Evolutionary conservation across 225 moss, liverwort and hornwort genomes (phyloP).

Genomic region (Polytrichum commune): DNA sequence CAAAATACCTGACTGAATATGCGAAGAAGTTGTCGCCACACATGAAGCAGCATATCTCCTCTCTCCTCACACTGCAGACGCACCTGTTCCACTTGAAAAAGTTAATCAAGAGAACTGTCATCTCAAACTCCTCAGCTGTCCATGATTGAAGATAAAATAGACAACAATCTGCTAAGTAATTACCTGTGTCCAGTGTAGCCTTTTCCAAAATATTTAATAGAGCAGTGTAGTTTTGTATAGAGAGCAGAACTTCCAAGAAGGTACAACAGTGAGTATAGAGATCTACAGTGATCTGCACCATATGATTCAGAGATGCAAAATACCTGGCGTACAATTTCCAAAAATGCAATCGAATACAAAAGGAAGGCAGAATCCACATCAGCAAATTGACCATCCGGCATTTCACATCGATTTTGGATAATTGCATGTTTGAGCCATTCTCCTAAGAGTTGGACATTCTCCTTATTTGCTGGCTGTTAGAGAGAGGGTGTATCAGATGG

Average conservation of each 20-base stretch:
- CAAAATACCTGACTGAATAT: constrained; percentile 85
- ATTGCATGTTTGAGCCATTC: constrained; percentile 81
- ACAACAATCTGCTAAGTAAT: too few species aligned
- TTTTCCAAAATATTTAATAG: too few species aligned
- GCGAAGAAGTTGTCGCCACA: constrained; percentile 88
- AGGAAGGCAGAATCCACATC: constrained; percentile 72
- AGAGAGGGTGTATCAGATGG: constrained; percentile 4
- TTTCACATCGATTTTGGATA: constrained; percentile 58
- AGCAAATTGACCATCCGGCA: constrained; percentile 55
- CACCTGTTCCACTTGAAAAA: constrained; percentile 37
- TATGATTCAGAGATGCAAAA: neutral
- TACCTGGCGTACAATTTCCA: constrained; percentile 97
- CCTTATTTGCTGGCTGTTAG: constrained; percentile 75
- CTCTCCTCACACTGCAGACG: constrained; percentile 95
- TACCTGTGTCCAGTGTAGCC: too few species aligned
- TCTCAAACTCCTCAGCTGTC: too few species aligned
- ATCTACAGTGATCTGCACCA: too few species aligned
- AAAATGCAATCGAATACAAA: constrained; percentile 75
- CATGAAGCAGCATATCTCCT: constrained; percentile 81
- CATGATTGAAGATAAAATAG: too few species aligned
- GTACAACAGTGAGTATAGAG: too few species aligned
- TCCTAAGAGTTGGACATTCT: constrained; percentile 80
- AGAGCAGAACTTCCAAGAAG: too few species aligned
- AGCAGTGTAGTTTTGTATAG: too few species aligned
- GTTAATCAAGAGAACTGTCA: too few species aligned